Evolutionary conservation across 768 basidiomycete species (phyloP).

Genomic region (Lenzites betulinus): DNA sequence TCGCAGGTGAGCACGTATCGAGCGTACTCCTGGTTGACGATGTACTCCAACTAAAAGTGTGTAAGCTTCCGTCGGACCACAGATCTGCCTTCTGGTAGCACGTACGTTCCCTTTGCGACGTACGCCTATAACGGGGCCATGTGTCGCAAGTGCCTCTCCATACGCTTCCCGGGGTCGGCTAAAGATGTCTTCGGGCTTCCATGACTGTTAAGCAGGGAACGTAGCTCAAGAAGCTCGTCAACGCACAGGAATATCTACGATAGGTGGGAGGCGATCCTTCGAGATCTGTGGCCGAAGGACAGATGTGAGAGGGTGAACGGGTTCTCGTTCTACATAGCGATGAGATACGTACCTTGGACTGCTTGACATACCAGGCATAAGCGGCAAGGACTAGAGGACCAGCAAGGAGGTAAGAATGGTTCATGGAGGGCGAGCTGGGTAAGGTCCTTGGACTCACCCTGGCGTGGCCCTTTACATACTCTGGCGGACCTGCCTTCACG

Average conservation of each 20-base stretch:
- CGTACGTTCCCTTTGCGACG: constrained; percentile 34
- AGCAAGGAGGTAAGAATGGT: constrained; percentile 16
- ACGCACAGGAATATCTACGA: constrained; percentile 5
- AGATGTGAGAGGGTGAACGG: background rate
- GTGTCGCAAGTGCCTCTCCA: constrained; percentile 31
- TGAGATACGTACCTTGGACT: constrained; percentile 9
- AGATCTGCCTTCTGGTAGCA: background rate
- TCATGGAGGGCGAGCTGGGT: constrained; percentile 10
- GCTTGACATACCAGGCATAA: constrained; percentile 6
- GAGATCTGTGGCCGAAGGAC: constrained; percentile 4
- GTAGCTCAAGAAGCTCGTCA: too few species aligned
- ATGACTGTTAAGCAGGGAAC: background rate
- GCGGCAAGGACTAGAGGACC: constrained; percentile 1
- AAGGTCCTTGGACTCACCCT: background rate
- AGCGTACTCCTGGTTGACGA: constrained; percentile 33
- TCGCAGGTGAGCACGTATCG: constrained; percentile 34
- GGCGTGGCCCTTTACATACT: background rate
- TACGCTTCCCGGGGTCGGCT: constrained; percentile 34
- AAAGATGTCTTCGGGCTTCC: constrained; percentile 34
- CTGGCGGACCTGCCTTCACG: background rate
- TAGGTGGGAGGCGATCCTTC: constrained; percentile 22
- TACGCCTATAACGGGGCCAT: constrained; percentile 37
- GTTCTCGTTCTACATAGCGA: too few species aligned
- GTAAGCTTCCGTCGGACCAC: background rate
- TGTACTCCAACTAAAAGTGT: constrained; percentile 35